Evolutionary conservation across 169 alveolate species (phyloP), one percentile per base, ranked within the genome.

Genomic region (Babesia microti): DNA sequence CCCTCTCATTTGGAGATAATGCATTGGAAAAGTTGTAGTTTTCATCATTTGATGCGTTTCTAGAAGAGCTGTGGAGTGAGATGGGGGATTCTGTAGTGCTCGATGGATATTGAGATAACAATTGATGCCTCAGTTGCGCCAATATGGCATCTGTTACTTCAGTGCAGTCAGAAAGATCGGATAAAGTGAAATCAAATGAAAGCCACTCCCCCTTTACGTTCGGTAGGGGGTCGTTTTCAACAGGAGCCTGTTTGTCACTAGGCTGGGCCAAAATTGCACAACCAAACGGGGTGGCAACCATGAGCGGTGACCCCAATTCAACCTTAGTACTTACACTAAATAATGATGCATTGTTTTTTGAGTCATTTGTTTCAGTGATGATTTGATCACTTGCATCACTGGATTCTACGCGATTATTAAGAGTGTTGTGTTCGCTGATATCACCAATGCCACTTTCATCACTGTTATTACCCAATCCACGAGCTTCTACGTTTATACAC

Each of bases 131-230:
- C 45, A 65, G 50, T 26, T 48, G 53, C 29, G 26, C 24, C 26
- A 65, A 12, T 0, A 65, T 54, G 42, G 41, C 40, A 14, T 65
- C 76, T n/a, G 67, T 44, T n/a, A 65, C 48, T 63, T 65, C 55
- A 15, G 37, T 48, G 45, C 76, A 65, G 43, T 65, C 76, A n/a
- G 53, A 68, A 28, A 65, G 65, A 24, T 65, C 67, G 1, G 76
- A 34, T 9, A 56, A 12, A 22, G 42, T 42, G 58, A 65, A 65
- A 41, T 44, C 23, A 50, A 65, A 65, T 58, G 53, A 68, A 1
- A 65, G 55, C n/a, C n/a, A n/a, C n/a, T n/a, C n/a, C n/a, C n/a
- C n/a, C n/a, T n/a, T n/a, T n/a, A n/a, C n/a, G n/a, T n/a, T n/a
- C n/a, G n/a, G n/a, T n/a, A n/a, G n/a, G 18, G 46, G 22, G 18